Evolutionary conservation across 805 yeast species (phyloP).

Genomic region (Limtongozyma cylindracea): DNA sequence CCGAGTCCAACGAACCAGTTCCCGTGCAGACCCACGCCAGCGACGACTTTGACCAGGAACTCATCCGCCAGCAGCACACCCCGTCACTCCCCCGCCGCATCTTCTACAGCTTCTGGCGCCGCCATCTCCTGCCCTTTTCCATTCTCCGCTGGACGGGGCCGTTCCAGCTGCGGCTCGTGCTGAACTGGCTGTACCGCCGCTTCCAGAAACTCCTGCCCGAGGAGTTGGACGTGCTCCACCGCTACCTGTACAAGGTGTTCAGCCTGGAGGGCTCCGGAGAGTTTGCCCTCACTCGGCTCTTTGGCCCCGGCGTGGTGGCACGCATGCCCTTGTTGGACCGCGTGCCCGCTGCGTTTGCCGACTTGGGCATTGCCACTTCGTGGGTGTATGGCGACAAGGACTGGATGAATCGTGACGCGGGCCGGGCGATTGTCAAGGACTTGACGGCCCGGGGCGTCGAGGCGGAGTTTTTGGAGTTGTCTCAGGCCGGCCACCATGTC

Average conservation of each 20-base stretch:
- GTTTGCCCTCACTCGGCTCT: slow-evolving; percentile 29
- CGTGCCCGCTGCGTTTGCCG: slow-evolving; percentile 14
- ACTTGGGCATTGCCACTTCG: slow-evolving; percentile 16
- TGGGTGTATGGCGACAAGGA: slow-evolving; percentile 47
- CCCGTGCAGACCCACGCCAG: slow-evolving; percentile 1
- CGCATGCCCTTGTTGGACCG: slow-evolving; percentile 31
- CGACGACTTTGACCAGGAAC: slow-evolving; percentile 1
- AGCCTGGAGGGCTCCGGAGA: slow-evolving; percentile 38
- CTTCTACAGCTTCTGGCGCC: slow-evolving; percentile 18
- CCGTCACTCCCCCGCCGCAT: too few species aligned
- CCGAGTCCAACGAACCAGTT: too few species aligned
- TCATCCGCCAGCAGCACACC: too few species aligned
- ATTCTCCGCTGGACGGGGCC: slow-evolving; percentile 26
- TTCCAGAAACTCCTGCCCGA: slow-evolving; percentile 14
- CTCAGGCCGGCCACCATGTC: slow-evolving; percentile 26
- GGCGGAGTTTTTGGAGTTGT: slow-evolving; percentile 10
- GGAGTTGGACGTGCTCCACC: slow-evolving; percentile 18
- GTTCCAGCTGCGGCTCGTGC: slow-evolving; percentile 20
- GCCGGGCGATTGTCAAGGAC: slow-evolving; percentile 9
- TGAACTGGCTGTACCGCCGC: slow-evolving; percentile 24
- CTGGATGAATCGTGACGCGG: slow-evolving; percentile 49
- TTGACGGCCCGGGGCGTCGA: slow-evolving; percentile 3
- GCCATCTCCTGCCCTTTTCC: slow-evolving; percentile 27
- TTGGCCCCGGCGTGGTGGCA: slow-evolving; percentile 33
- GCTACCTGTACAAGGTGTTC: slow-evolving; percentile 26